Percentiles rank a stretch among this genome's conserved stretches.
Evolutionary conservation across 2,329 filamentous ascomycete genomes (phyloP).

Genomic region (Colletotrichum somersetense): DNA sequence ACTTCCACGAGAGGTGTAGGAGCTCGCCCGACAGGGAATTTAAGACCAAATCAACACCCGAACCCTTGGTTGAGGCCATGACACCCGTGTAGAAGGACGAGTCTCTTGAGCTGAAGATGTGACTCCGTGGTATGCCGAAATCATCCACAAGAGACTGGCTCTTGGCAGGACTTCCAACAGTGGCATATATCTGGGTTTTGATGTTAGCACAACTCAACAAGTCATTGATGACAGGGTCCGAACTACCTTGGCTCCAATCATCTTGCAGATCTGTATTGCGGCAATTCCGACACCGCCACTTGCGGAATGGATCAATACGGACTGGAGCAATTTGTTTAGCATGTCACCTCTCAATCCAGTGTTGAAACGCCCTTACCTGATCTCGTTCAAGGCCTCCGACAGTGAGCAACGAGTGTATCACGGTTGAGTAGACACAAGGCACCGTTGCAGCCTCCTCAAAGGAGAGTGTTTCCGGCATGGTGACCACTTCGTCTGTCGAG

Average conservation of each 20-base stretch:
- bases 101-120: conserved; percentile 52
- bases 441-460: conserved; percentile 48
- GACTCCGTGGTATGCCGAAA: conserved; percentile 50
- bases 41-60: conserved; percentile 55
- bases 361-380: neutral
- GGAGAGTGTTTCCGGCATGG: neutral
- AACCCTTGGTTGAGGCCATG: conserved; percentile 45
- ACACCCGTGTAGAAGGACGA: conserved; percentile 49
- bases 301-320: conserved; percentile 38
- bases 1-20: conserved; percentile 58
- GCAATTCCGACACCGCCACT: conserved; percentile 17
- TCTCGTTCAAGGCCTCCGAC: neutral
- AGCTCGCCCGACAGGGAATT: conserved; percentile 58
- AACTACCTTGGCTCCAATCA: conserved; percentile 44
- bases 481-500: conserved; percentile 43
- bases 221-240: conserved; percentile 15
- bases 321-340: conserved; percentile 48
- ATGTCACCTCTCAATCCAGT: conserved; percentile 24
- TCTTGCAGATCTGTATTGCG: conserved; percentile 15
- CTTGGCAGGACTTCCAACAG: conserved; percentile 54
- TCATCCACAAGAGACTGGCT: conserved; percentile 47
- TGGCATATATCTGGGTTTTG: conserved; percentile 49
- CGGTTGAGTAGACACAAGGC: conserved; percentile 50
- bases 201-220: conserved; percentile 25
- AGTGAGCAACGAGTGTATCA: conserved; percentile 7